A percentile compares a stretch with the other conserved stretches of the same genome.
phyloP scores from a whole-genome alignment of 169 alveolate genomes.

The Eimeria necatrix region DNA sequence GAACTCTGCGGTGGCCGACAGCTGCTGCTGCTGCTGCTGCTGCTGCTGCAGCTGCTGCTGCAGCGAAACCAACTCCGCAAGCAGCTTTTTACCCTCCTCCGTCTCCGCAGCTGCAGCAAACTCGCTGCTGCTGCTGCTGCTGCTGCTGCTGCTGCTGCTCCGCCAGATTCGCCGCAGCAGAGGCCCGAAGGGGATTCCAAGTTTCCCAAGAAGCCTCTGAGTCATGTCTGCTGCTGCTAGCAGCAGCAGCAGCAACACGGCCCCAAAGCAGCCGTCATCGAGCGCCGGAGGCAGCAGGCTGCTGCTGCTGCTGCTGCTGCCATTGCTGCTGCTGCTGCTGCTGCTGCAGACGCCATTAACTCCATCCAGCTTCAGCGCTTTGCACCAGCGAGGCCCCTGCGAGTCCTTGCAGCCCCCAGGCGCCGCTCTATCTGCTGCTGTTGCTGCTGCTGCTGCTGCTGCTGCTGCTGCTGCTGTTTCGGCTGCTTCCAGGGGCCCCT shows the following conservation, averaged over 20 bases:
- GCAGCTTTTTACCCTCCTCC: background rate
- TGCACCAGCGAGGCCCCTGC: background rate
- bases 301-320: slow-evolving; percentile 20
- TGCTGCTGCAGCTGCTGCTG: background rate
- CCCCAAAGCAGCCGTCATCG: background rate
- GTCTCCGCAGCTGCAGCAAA: background rate
- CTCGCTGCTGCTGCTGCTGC: background rate
- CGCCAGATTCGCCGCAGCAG: background rate
- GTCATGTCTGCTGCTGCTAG: background rate
- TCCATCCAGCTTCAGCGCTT: background rate
- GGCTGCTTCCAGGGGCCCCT: background rate
- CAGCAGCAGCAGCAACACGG: slow-evolving; percentile 23
- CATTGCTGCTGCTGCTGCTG: too few relatives aligned
- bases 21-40: slow-evolving; percentile 27
- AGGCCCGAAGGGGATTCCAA: background rate
- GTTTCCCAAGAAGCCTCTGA: background rate
- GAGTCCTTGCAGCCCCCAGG: too few relatives aligned
- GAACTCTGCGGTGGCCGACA: background rate
- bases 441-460: background rate
- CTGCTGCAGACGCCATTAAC: background rate
- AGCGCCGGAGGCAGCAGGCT: background rate
- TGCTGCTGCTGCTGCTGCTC: background rate
- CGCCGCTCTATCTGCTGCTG: background rate
- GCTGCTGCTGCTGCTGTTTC: background rate
- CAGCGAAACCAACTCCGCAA: background rate